These are phyloP conservation scores for Dorcoceras hygrometricum DNA, from an alignment of 257 asterid species.

Conservation along the genomic window DNA sequence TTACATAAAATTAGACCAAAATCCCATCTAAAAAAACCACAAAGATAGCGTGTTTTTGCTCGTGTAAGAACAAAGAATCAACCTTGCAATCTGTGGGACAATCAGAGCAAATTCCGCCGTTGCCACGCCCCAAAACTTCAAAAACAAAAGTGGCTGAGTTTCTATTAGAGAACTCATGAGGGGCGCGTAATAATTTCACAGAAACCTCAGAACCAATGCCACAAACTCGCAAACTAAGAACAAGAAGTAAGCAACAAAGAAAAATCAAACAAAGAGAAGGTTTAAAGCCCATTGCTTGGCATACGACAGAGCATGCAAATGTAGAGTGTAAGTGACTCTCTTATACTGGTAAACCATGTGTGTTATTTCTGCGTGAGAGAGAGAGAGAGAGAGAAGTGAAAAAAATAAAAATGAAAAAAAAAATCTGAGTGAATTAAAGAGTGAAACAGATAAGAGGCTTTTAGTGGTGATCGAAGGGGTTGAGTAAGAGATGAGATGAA, in stretches of 20 bases:
- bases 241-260: slow-evolving; percentile 36
- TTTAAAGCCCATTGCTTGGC: slow-evolving; percentile 41
- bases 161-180: slow-evolving; percentile 55
- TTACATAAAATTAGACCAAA: not conserved
- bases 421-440: slow-evolving; percentile 22
- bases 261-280: slow-evolving; percentile 32
- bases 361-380: slow-evolving; percentile 6
- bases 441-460: slow-evolving; percentile 29
- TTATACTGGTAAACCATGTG: slow-evolving; percentile 9
- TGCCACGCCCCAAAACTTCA: slow-evolving; percentile 44
- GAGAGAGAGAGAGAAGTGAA: slow-evolving; percentile 3
- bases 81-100: slow-evolving; percentile 85
- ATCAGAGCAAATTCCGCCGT: slow-evolving; percentile 42
- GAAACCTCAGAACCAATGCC: slow-evolving; percentile 36
- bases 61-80: slow-evolving; percentile 17
- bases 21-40: not conserved
- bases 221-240: slow-evolving; percentile 31
- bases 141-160: slow-evolving; percentile 63
- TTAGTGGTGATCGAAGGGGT: slow-evolving; percentile 43
- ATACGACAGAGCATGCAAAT: not conserved
- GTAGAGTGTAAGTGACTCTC: slow-evolving; percentile 12
- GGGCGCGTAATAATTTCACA: slow-evolving; percentile 58
- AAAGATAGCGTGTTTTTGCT: slow-evolving; percentile 20
- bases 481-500: slow-evolving; percentile 48
- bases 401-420: not conserved